Conservation (phyloP, 495 filamentous ascomycete species). For the Aspergillus bridgeri region DNA sequence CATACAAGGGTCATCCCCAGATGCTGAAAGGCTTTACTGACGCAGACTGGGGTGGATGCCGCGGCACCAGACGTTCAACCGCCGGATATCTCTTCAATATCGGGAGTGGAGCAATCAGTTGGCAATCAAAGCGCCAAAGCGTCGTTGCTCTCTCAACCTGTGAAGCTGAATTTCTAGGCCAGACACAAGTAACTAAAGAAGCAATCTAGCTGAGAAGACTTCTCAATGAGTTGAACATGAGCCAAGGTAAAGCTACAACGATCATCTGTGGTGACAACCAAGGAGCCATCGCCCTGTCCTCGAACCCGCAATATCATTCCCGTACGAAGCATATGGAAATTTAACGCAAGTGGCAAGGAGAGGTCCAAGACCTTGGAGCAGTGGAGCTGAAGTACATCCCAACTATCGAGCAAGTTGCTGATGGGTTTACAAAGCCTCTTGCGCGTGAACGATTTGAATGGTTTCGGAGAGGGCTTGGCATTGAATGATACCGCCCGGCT, state of each 20-base stretch:
- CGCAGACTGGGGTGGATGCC: too few species aligned
- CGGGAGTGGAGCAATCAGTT: too few species aligned
- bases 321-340: slow-evolving; percentile 35
- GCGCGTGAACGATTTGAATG: slow-evolving; percentile 21
- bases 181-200: too few species aligned
- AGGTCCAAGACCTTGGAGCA: slow-evolving; percentile 15
- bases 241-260: slow-evolving; percentile 13
- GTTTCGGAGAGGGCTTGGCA: slow-evolving; percentile 21
- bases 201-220: slow-evolving; percentile 14
- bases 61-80: too few species aligned
- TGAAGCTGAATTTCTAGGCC: too few species aligned
- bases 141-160: too few species aligned
- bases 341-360: slow-evolving; percentile 26
- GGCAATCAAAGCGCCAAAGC: too few species aligned
- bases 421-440: slow-evolving; percentile 25
- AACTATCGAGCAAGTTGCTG: slow-evolving; percentile 19
- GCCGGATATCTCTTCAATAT: too few species aligned
- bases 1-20: too few species aligned
- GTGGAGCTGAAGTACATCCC: slow-evolving; percentile 24
- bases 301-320: slow-evolving; percentile 28
- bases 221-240: slow-evolving; percentile 27
- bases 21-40: too few species aligned
- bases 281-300: slow-evolving; percentile 25
- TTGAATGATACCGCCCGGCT: slow-evolving; percentile 7
- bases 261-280: slow-evolving; percentile 27